phyloP scores from a whole-genome alignment of 371 early-diverging fungal genomes.

The Phascolomyces articulosus region DNA sequence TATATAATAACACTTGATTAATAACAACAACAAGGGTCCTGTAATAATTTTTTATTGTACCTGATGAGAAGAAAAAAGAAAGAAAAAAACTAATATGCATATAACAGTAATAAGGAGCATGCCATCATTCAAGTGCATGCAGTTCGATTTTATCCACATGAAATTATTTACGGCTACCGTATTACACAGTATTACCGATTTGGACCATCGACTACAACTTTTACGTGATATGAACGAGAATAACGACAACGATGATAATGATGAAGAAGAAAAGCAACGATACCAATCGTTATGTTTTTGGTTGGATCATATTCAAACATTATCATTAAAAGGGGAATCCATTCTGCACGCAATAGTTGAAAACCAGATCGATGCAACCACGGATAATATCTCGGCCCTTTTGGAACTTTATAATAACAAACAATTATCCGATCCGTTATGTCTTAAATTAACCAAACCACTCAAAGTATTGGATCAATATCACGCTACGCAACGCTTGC shows the following conservation, averaged over 20 bases:
- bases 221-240: neutral
- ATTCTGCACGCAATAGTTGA: conserved; percentile 1
- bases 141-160: conserved; percentile 14
- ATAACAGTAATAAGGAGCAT: conserved; percentile 7
- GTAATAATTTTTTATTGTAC: too few species aligned
- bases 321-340: neutral
- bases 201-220: neutral
- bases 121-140: conserved; percentile 9
- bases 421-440: neutral
- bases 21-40: too few species aligned
- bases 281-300: neutral
- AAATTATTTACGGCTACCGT: conserved; percentile 11
- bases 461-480: neutral
- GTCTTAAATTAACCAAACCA: neutral
- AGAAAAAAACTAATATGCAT: neutral
- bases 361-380: neutral
- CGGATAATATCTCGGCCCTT: neutral
- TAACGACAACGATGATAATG: neutral
- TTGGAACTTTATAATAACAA: neutral
- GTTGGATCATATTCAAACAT: neutral
- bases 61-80: too few species aligned
- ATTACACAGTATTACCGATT: neutral
- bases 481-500: neutral
- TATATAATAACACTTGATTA: too few species aligned
- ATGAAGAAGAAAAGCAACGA: neutral